Base-by-base conservation (phyloP, 768 basidiomycete species). In the Lactarius quietus region DNA sequence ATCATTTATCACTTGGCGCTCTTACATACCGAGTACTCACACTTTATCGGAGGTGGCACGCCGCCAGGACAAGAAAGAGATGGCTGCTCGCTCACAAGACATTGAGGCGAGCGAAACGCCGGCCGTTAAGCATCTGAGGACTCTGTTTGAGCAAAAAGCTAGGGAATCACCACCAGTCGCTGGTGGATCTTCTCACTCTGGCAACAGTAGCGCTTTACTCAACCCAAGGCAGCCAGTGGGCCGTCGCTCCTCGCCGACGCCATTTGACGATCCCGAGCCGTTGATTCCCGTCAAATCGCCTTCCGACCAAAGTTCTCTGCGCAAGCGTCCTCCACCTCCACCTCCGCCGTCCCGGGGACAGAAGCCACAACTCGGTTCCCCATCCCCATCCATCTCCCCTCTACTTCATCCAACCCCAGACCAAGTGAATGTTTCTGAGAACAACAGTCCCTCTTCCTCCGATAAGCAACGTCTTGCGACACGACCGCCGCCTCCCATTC, bases 121-220 rank as follows among this genome's bases (percentile, higher is more conserved):
- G 5, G 55, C 61, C 5, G 65, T 66, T 39, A 66, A 66, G 35
- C 61, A 66, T 33, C 61, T 66, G 41, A 58, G 61, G 18, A 38
- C 38, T 26, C 39, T 66, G 56, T 66, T 66, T 28, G 65, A 66
- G 18, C 61, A 62, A 45, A 66, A 66, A 29, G 51, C 65, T 26
- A 57, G 20, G 52, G 41, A 57, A 45, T 31, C 26, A 14, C 52
- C 65, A 54, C 51, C 51, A 38, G 43, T 29, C 20, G 18, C 51
- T 6, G 33, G 20, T 54, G 39, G 51, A 29, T 59, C 65, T 23
- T 55, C 41, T 53, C 65, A 61, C 35, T 48, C 57, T 1, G 41
- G 33, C 36, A 55, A 62, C 36, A 29, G 10, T 28, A 55, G 52
- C 57, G 12, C 41, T 23, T 36, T 45, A 53, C 48, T 62, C 20